A percentile compares a stretch with the other conserved stretches of the same genome.
phyloP scores from a whole-genome alignment of 768 basidiomycete genomes.

The Serpula lacrymans region DNA sequence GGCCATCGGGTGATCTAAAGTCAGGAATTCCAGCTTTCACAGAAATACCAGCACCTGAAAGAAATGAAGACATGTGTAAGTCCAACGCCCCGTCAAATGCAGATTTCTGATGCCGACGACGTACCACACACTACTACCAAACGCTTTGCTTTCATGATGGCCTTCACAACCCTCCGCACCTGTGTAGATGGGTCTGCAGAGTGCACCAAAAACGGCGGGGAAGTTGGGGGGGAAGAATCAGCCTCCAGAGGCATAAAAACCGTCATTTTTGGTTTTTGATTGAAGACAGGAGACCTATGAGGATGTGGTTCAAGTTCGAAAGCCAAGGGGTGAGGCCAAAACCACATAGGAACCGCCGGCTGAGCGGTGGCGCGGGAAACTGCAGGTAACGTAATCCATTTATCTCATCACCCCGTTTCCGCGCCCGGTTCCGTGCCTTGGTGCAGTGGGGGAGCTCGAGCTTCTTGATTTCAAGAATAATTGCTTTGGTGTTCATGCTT shows the following conservation, averaged over 20 bases:
- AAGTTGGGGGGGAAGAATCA: slow-evolving; percentile 41
- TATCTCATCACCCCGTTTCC: too few relatives aligned
- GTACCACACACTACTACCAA: slow-evolving; percentile 85
- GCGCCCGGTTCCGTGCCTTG: too few relatives aligned
- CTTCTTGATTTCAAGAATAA: too few relatives aligned
- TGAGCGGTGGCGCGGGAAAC: too few relatives aligned
- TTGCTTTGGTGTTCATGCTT: too few relatives aligned
- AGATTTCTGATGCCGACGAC: slow-evolving; percentile 27
- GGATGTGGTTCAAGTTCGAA: slow-evolving; percentile 20
- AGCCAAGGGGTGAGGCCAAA: slow-evolving; percentile 17
- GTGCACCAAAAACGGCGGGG: slow-evolving; percentile 53
- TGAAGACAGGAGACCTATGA: slow-evolving; percentile 18
- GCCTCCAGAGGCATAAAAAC: slow-evolving; percentile 59
- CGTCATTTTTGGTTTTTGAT: slow-evolving; percentile 46
- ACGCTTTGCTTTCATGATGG: slow-evolving; percentile 75
- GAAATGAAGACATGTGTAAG: slow-evolving; percentile 1
- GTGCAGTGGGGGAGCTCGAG: too few relatives aligned
- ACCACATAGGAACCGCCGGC: too few relatives aligned
- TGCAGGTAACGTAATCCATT: too few relatives aligned
- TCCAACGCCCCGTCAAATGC: background rate
- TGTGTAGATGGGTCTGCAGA: slow-evolving; percentile 45
- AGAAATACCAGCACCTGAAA: slow-evolving; percentile 81
- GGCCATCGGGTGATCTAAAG: slow-evolving; percentile 77
- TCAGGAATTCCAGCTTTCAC: slow-evolving; percentile 88
- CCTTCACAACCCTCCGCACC: slow-evolving; percentile 52